These are phyloP conservation scores for Coelastrella sp. DNA, from an alignment of 139 green algal species.

Conservation along the genomic window DNA sequence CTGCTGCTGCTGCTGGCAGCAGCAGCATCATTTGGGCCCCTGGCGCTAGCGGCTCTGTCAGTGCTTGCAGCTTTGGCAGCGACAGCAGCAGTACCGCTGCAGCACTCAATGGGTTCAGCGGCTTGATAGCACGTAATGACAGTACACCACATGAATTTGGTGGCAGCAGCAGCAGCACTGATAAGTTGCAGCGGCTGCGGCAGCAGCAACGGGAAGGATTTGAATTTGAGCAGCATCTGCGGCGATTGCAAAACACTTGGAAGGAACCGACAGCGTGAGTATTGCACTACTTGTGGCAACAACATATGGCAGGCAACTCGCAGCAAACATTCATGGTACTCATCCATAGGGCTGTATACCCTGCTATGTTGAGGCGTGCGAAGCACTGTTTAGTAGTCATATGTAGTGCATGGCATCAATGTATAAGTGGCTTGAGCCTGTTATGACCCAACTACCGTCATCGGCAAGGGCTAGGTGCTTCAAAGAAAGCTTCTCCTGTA, in stretches of 20 bases:
- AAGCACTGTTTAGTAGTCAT: too few species aligned
- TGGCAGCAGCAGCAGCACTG: slow-evolving; percentile 4
- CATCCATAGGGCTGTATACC: too few species aligned
- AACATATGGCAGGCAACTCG: too few species aligned
- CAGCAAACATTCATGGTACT: too few species aligned
- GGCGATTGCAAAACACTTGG: background rate
- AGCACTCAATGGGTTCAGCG: background rate
- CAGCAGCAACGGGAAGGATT: background rate
- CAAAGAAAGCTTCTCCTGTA: too few species aligned
- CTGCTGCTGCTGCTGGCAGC: background rate
- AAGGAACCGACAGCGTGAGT: slow-evolving; percentile 33
- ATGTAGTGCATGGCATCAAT: too few species aligned
- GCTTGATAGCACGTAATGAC: too few species aligned
- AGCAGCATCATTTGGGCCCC: background rate
- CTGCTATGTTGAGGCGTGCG: too few species aligned
- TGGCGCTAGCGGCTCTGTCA: background rate
- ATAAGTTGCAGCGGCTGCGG: slow-evolving; percentile 1
- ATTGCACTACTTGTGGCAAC: background rate
- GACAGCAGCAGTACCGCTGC: background rate
- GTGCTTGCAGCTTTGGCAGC: background rate
- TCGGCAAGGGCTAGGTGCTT: too few species aligned
- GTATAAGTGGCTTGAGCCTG: too few species aligned
- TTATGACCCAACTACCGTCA: too few species aligned
- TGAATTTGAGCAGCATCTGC: background rate
- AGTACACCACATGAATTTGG: background rate